A percentile compares a stretch with the other conserved stretches of the same genome.
These are phyloP conservation scores for Punctularia strigosozonata DNA, from an alignment of 768 basidiomycete species.

Conservation along the genomic window DNA sequence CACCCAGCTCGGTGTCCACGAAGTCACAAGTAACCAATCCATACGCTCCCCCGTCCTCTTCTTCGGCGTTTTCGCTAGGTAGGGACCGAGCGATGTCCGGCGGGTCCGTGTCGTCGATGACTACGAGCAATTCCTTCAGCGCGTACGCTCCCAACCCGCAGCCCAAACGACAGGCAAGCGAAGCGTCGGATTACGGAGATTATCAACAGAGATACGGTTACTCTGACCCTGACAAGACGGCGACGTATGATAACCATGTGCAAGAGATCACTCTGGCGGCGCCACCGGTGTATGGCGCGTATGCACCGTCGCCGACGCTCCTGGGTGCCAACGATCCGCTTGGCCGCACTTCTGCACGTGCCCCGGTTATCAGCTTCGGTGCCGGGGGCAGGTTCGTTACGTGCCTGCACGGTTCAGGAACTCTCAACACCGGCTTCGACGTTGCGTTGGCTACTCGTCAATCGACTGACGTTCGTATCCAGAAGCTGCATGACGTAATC, in stretches of 20 bases:
- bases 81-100: constrained; percentile 6
- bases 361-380: constrained; percentile 81
- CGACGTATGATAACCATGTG: background rate
- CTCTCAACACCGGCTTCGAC: constrained; percentile 64
- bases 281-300: constrained; percentile 36
- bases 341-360: constrained; percentile 55
- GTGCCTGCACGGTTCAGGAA: constrained; percentile 69
- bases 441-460: constrained; percentile 63
- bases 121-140: constrained; percentile 2
- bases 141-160: constrained; percentile 8
- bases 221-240: background rate
- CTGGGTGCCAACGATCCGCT: constrained; percentile 76
- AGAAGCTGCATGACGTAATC: constrained; percentile 54
- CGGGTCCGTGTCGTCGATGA: constrained; percentile 7
- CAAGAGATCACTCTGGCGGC: constrained; percentile 13
- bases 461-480: constrained; percentile 58
- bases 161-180: constrained; percentile 6
- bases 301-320: constrained; percentile 79
- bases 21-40: constrained; percentile 4
- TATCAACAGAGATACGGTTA: background rate
- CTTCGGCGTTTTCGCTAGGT: constrained; percentile 6
- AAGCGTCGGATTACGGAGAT: constrained; percentile 6
- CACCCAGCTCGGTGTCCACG: constrained; percentile 15
- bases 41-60: constrained; percentile 6
- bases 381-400: constrained; percentile 88